Percentiles rank a stretch among this genome's conserved stretches.
Evolutionary conservation across 768 basidiomycete species (phyloP).

Genomic region (Leccinum olivaceopallidum): DNA sequence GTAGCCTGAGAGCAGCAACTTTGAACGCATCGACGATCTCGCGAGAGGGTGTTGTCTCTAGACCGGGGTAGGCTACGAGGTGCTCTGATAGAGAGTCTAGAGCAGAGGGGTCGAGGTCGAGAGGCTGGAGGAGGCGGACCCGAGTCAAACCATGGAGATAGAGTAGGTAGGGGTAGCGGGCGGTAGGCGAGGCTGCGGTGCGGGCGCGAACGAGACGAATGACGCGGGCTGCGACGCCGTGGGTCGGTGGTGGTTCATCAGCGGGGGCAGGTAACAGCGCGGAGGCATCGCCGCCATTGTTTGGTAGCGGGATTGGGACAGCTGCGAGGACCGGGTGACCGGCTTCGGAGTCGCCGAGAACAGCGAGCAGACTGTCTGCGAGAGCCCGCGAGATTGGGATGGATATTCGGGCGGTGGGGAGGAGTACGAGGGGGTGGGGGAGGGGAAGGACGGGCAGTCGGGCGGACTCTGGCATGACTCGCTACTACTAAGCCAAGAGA

Average conservation of each 20-base stretch:
- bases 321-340: slow-evolving; percentile 67
- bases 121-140: slow-evolving; percentile 51
- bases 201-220: slow-evolving; percentile 68
- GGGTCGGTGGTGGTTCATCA: slow-evolving; percentile 41
- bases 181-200: slow-evolving; percentile 32
- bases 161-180: slow-evolving; percentile 63
- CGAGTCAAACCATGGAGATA: slow-evolving; percentile 73
- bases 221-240: slow-evolving; percentile 72
- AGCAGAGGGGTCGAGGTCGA: slow-evolving; percentile 29
- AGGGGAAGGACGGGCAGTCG: slow-evolving; percentile 71
- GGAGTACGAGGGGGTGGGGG: slow-evolving; percentile 68
- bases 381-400: slow-evolving; percentile 62
- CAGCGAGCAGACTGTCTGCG: slow-evolving; percentile 63
- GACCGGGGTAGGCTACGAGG: slow-evolving; percentile 47
- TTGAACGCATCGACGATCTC: slow-evolving; percentile 70
- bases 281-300: slow-evolving; percentile 19
- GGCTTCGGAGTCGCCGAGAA: slow-evolving; percentile 68
- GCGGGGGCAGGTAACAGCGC: background rate
- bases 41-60: slow-evolving; percentile 44
- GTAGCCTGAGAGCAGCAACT: slow-evolving; percentile 59
- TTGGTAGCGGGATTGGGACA: slow-evolving; percentile 46
- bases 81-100: slow-evolving; percentile 38
- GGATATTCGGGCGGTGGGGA: slow-evolving; percentile 71
- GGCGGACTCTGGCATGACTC: slow-evolving; percentile 26
- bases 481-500: slow-evolving; percentile 1